Evolutionary conservation across 108 stramenopile genomes (phyloP).

Genomic region (Fragilaria crotonensis): DNA sequence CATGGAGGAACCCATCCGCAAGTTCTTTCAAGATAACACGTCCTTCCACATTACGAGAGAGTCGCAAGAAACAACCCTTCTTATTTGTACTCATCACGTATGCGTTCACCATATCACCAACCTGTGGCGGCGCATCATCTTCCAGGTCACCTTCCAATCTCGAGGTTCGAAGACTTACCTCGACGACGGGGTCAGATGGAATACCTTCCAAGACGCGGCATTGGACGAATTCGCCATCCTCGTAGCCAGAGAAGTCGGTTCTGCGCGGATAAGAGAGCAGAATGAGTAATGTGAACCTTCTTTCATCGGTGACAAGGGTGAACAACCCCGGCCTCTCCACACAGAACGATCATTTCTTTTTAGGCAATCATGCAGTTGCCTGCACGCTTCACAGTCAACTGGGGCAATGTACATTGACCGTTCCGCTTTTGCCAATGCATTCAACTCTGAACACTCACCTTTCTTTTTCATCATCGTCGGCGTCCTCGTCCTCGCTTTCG

Average conservation of each 20-base stretch:
- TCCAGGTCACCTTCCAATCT: conserved; percentile 69
- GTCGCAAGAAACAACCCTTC: conserved; percentile 90
- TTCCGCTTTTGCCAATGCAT: conserved; percentile 43
- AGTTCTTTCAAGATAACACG: conserved; percentile 87
- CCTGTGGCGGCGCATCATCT: conserved; percentile 56
- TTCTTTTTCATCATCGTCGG: conserved; percentile 13
- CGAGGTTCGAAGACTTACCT: conserved; percentile 61
- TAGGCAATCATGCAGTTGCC: conserved; percentile 18
- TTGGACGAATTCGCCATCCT: conserved; percentile 48
- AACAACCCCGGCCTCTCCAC: conserved; percentile 62
- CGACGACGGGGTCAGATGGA: conserved; percentile 39
- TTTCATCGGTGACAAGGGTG: conserved; percentile 59
- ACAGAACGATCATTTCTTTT: conserved; percentile 55
- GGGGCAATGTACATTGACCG: conserved; percentile 25
- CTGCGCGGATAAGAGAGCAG: conserved; percentile 18
- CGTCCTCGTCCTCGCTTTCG: conserved; percentile 11
- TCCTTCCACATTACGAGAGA: conserved; percentile 70
- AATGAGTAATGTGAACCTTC: conserved; percentile 50
- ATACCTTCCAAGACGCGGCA: conserved; percentile 54
- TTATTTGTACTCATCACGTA: conserved; percentile 83
- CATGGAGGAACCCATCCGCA: conserved; percentile 75
- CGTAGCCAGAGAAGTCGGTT: conserved; percentile 22
- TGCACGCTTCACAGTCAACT: conserved; percentile 39
- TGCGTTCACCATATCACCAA: conserved; percentile 66
- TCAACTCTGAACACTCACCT: conserved; percentile 1